Base-by-base conservation (phyloP, 192 early-diverging fungal genomes). In the Phlyctochytrium arcticum region DNA sequence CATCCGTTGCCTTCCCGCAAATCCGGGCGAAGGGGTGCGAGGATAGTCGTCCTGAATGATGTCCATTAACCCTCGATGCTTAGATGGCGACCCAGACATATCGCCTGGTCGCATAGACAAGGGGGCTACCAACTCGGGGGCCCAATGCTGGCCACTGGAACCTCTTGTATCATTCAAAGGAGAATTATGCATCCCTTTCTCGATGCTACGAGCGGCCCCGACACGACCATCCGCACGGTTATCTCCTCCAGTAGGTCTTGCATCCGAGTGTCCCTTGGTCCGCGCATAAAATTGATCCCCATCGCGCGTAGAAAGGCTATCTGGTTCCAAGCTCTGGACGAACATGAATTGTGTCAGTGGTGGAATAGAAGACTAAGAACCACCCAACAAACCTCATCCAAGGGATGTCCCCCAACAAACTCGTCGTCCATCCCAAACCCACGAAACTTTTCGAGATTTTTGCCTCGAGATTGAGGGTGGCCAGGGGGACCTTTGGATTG, bases 11-110 rank as follows among this genome's bases (percentile, higher is more conserved):
- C 57, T 19, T 37, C 49, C 42, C n/a, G 46, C 36, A 46, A 59
- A 75, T 3, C 44, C 71, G 10, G 74, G 74, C 21, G 74, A 75
- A n/a, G 74, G 72, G 2, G 74, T 75, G 9, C 74, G 48, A 21
- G 70, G 74, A 34, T 74, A 75, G 36, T 70, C 68, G 8, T 74
- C 62, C 54, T 68, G 69, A 32, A 74, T 75, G 49, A 76, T 21
- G 23, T 78, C 76, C 3, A 76, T 65, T 34, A 78, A 60, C 37
- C 70, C 72, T 6, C 60, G 54, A 0, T 56, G 61, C 27, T 78
- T 59, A 17, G 67, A 70, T 27, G 76, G 72, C 12, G 69, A 68
- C 2, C 35, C 37, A 23, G 59, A 44, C 6, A 54, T 4, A 21
- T 69, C 58, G 31, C 54, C 36, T 42, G 12, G 19, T 3, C 70